Base-by-base conservation (phyloP, 164 flowering plant genomes). In the Echeveria elegans region DNA sequence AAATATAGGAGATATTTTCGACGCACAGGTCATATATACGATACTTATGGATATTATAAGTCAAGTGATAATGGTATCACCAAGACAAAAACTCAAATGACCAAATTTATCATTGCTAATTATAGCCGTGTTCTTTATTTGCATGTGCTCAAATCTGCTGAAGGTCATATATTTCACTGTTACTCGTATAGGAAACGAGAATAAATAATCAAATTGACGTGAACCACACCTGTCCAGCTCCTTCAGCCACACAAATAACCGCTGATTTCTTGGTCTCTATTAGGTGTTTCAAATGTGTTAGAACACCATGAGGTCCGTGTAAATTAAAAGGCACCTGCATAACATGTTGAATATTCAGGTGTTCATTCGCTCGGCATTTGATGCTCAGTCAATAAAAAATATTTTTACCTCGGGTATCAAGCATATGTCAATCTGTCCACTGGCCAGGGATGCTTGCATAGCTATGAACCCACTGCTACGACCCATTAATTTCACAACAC, bases 401-500 rank as follows among this genome's bases (percentile, higher is more conserved):
- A 26, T 40, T 63, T 21, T 34, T 68, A 85, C 96, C 98, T 92
- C 98, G 5, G 96, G 98, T 36, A 90, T 85, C 80, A 92, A 74
- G 73, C 95, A 92, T 40, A 92, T 76, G 74, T 92, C 98, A 74
- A 92, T 78, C 77, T 92, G 95, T 64, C 98, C 96, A 81, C 95
- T 92, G 41, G 96, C 86, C 65, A 90, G 79, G 65, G 98, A 82
- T 61, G 96, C 95, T 60, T 90, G 93, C 98, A 92, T 92, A 45
- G 96, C 91, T 72, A 92, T 90, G 73, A 81, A 92, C 58, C 98
- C 98, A 82, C 96, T 92, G 79, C 85, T 84, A 65, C 96, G 87
- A 32, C 98, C 98, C 96, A 92, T 92, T 80, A 92, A 66, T 81
- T 92, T 92, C 60, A 92, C 98, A 62, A 92, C 37, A 36, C 96